Base-by-base conservation (phyloP, 495 filamentous ascomycete genomes). In the Hypoxylon fuscum region DNA sequence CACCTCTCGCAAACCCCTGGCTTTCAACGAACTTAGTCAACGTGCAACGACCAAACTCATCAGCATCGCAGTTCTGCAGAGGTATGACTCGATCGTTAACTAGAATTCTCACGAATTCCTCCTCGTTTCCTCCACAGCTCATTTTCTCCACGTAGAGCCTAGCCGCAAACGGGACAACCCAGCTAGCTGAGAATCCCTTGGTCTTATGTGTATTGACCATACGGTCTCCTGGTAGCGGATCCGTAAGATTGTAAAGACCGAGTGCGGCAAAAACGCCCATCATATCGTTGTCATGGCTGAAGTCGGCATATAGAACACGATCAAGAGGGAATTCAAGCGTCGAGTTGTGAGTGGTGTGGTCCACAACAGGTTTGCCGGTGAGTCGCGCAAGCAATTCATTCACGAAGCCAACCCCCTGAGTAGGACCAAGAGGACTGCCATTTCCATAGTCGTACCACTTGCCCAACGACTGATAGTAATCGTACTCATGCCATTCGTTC, bases 271-370 rank as follows among this genome's bases (percentile, higher is more conserved):
- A 87, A 25, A 92, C 84, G 14, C 79, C 78, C 11, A 85, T 84
- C 85, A 96, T 88, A 56, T 89, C 86, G 69, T 95, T 96, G 73
- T 96, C 92, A 67, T 96, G 92, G 17, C 86, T 88, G 69, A 96
- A 96, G 73, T 96, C 92, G 0, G 90, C 91, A 58, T 92, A 96
- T 3, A 95, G 71, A 20, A 49, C 74, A 14, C 76, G 72, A 37
- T 84, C 79, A 7, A 95, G 69, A 0, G 92, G 91, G 66, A 96
- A 96, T 0, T 88, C 90, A 9, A 96, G 79, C 0, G 92, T 94
- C 10, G 71, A 76, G 63, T 96, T 96, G 6, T 85, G 88, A 50
- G 78, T 83, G 2, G 90, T 94, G 23, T 84, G 59, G 66, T 94
- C 90, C 0, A 76, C 66, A n/a, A 95, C 88, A 0, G 88, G 81